These are phyloP conservation scores for Echium plantagineum DNA, from an alignment of 257 asterid genomes.

Conservation along the genomic window DNA sequence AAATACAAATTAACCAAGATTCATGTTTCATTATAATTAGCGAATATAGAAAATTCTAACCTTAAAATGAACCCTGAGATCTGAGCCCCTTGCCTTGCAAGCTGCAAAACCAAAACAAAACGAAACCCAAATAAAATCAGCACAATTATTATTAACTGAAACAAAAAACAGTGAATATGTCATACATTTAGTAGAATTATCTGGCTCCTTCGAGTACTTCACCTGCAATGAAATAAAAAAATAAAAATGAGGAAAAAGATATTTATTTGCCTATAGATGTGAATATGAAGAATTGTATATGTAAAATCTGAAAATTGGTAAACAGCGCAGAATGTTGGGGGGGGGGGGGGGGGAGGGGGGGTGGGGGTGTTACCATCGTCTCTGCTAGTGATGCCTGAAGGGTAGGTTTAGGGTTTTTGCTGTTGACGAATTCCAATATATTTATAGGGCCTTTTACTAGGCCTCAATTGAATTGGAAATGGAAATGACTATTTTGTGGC, in stretches of 20 bases:
- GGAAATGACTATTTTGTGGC: no score
- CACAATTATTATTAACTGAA: neutral
- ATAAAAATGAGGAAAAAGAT: no score
- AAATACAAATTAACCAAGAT: neutral
- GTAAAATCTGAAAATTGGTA: no score
- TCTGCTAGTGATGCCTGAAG: neutral
- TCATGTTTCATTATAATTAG: neutral
- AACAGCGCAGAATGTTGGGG: no score
- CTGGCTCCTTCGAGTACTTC: constrained; percentile 1
- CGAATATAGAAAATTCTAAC: neutral
- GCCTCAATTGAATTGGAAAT: no score
- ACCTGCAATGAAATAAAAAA: neutral
- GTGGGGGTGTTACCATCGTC: neutral
- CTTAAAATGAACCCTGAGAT: neutral
- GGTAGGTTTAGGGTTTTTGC: no score
- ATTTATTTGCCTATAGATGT: neutral
- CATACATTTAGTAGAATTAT: neutral
- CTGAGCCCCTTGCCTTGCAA: neutral
- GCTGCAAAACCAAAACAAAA: neutral
- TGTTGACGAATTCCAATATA: no score
- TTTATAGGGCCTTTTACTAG: no score
- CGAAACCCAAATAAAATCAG: neutral
- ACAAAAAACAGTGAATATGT: neutral
- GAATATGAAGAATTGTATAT: neutral
- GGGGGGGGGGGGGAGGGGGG: neutral